A percentile compares a stretch with the other conserved stretches of the same genome.
Conservation (phyloP, 2,329 filamentous ascomycete species). For the Claviceps sp. region DNA sequence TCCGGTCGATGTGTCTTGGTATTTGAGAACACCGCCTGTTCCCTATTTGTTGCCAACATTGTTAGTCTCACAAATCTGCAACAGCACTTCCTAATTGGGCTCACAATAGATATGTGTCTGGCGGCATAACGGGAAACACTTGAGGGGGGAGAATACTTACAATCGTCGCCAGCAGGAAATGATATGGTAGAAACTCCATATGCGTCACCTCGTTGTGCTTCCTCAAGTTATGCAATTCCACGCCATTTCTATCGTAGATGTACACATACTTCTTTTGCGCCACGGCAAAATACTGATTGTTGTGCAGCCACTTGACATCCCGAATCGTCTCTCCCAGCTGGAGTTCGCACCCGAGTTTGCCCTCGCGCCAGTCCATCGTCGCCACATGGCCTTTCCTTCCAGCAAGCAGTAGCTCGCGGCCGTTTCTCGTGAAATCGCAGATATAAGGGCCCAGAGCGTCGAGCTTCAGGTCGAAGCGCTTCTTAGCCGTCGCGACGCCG, state of each 20-base stretch:
- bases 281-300: conserved; percentile 87
- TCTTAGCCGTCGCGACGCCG: conserved; percentile 74
- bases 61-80: neutral
- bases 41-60: conserved; percentile 31
- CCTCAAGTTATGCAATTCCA: conserved; percentile 82
- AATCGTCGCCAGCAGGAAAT: conserved; percentile 81
- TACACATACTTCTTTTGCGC: conserved; percentile 95
- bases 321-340: conserved; percentile 83
- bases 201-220: conserved; percentile 85
- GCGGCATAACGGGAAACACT: neutral
- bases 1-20: conserved; percentile 90
- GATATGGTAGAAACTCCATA: conserved; percentile 93
- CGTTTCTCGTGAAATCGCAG: conserved; percentile 82
- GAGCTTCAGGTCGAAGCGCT: conserved; percentile 80
- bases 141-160: conserved; percentile 32
- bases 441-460: conserved; percentile 75
- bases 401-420: conserved; percentile 69
- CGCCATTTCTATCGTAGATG: conserved; percentile 84
- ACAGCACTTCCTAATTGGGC: neutral
- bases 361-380: conserved; percentile 90
- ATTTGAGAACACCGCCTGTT: conserved; percentile 74
- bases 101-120: neutral
- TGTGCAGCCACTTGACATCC: conserved; percentile 85
- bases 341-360: conserved; percentile 80
- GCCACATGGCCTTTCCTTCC: conserved; percentile 91